A percentile compares a stretch with the other conserved stretches of the same genome.
These are phyloP conservation scores for Sicyos edulis DNA, from an alignment of 306 rosid species.

Conservation along the genomic window DNA sequence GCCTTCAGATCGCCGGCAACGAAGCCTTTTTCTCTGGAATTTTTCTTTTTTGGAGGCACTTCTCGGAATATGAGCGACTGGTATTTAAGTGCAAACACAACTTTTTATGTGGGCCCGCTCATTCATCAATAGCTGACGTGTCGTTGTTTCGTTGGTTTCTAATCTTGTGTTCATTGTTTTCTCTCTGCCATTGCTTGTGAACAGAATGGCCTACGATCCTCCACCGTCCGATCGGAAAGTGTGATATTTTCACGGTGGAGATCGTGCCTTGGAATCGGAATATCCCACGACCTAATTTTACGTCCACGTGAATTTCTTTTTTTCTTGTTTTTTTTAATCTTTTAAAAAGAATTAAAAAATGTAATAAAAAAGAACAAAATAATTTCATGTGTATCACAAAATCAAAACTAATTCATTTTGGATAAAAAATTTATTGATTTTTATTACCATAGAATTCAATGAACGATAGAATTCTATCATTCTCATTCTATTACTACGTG, in stretches of 20 bases:
- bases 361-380: no score
- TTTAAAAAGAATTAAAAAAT: no score
- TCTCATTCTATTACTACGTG: no score
- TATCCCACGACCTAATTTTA: not conserved
- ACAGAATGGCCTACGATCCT: no score
- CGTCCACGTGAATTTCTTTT: not conserved
- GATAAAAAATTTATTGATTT: no score
- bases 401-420: no score
- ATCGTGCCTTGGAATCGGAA: not conserved
- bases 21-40: not conserved
- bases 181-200: no score
- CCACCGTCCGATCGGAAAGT: not conserved
- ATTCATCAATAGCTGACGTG: not conserved
- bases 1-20: slow-evolving; percentile 16
- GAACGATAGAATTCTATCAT: no score
- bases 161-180: no score
- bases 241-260: not conserved
- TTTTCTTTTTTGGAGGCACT: not conserved
- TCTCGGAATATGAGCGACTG: not conserved
- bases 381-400: no score
- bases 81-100: not conserved
- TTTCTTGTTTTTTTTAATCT: not conserved
- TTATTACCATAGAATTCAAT: no score
- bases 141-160: not conserved
- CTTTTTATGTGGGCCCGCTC: not conserved